Conservation (phyloP, 169 alveolate genomes). For the Theileria luwenshuni region DNA sequence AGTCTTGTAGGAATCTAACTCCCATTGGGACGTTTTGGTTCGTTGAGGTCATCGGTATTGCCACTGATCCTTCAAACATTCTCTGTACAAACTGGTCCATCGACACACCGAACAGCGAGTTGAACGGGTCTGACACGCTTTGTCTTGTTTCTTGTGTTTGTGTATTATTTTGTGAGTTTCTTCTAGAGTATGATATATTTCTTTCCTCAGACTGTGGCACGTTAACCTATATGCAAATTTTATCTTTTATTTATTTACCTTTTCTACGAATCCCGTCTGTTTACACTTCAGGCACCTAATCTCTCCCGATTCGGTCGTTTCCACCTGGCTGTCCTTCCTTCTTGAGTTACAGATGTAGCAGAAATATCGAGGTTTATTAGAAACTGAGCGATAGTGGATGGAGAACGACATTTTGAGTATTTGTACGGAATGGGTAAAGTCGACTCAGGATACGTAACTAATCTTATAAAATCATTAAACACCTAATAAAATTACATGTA, state of each 20-base stretch:
- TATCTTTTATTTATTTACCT: constrained; percentile 39
- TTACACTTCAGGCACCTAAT: constrained; percentile 43
- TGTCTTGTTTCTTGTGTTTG: background rate
- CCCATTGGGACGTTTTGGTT: constrained; percentile 4
- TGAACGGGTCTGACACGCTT: constrained; percentile 29
- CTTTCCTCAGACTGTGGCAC: background rate
- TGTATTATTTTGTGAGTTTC: background rate
- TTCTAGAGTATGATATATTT: background rate
- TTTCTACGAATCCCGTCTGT: constrained; percentile 63
- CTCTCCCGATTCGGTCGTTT: constrained; percentile 28
- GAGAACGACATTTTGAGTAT: background rate
- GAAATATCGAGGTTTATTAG: constrained; percentile 9
- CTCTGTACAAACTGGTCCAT: constrained; percentile 30
- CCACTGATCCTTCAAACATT: constrained; percentile 25
- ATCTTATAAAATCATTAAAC: no score
- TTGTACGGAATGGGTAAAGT: no score
- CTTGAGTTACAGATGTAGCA: constrained; percentile 55
- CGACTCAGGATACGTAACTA: no score
- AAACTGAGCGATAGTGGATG: background rate
- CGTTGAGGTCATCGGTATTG: constrained; percentile 10
- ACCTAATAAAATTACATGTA: no score
- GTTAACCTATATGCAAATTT: background rate
- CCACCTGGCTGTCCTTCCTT: constrained; percentile 14
- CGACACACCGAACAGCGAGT: constrained; percentile 55
- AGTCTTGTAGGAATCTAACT: background rate